Evolutionary conservation across 179 eudicot genomes (phyloP), one percentile per base, ranked within the genome.

Genomic region (Nepenthes alata): DNA sequence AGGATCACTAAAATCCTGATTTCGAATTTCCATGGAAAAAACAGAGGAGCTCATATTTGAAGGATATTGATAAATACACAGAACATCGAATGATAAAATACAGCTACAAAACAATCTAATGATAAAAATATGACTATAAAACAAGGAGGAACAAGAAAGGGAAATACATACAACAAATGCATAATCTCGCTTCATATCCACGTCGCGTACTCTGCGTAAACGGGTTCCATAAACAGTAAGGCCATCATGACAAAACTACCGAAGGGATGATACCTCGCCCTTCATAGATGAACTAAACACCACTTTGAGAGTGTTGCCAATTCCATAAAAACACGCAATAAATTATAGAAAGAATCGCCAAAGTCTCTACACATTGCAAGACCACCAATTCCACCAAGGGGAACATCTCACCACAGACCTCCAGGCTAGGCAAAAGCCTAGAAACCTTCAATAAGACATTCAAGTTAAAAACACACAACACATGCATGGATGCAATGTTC

Each of bases 151-250:
- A 8, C 1, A 37, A 41, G 48, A 48, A 69, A 57, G 61, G 45
- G 58, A 61, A 67, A 58, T 64, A 82, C 97, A 48, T 88, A 91
- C 97, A 78, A 91, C 96, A 62, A 91, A 91, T 60, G 97, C 97
- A 77, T 75, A 91, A 81, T 91, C 97, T 61, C 91, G 90, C 97
- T 91, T 91, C 94, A 91, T 88, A 76, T 88, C 97, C 96, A 91
- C 97, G 81, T 91, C 89, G 61, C 87, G 97, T 80, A 91, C 85
- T 91, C 97, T 91, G 97, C 94, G 97, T 67, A 88, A 91, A 91
- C 56, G 90, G 95, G 78, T 74, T 75, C 96, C 97, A 91, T 71
- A 87, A 91, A 91, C 78, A 88, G 89, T 87, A 91, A 88, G 88
- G 96, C 96, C 96, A 88, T 88, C 96, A 85, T 76, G 68, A 73